Percentiles rank a stretch among this genome's conserved stretches.
Evolutionary conservation across 305 asterid genomes (phyloP).

Genomic region (Caryopteris hybrid): DNA sequence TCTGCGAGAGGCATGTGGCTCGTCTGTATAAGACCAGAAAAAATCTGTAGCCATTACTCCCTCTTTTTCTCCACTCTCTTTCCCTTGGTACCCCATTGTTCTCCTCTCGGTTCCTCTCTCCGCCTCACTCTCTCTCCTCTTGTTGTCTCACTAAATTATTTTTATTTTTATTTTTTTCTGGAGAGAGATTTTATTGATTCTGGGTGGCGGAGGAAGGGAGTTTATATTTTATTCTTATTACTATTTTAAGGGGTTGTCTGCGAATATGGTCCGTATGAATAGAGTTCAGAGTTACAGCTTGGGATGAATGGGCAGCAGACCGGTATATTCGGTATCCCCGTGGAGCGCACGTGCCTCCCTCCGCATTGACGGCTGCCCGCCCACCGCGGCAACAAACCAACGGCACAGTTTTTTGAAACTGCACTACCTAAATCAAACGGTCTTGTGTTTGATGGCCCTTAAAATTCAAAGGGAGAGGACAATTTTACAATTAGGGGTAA

Average conservation of each 20-base stretch:
- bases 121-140: constrained; percentile 16
- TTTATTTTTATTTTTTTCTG: neutral
- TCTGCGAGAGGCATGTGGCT: constrained; percentile 91
- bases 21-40: constrained; percentile 93
- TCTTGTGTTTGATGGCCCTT: too few relatives aligned
- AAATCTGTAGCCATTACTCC: constrained; percentile 80
- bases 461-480: too few relatives aligned
- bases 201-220: neutral
- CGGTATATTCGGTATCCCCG: neutral
- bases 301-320: neutral
- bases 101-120: constrained; percentile 5
- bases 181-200: neutral
- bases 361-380: neutral
- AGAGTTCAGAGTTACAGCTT: neutral
- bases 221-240: neutral
- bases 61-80: constrained; percentile 38
- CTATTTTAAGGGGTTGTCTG: neutral
- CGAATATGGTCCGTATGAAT: neutral
- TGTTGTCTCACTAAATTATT: neutral
- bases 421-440: too few relatives aligned
- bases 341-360: neutral
- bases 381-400: neutral
- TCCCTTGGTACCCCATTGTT: constrained; percentile 45
- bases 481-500: too few relatives aligned
- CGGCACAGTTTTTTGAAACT: too few relatives aligned